Evolutionary conservation across 768 basidiomycete species (phyloP).

Genomic region (Phylloporus sp.): DNA sequence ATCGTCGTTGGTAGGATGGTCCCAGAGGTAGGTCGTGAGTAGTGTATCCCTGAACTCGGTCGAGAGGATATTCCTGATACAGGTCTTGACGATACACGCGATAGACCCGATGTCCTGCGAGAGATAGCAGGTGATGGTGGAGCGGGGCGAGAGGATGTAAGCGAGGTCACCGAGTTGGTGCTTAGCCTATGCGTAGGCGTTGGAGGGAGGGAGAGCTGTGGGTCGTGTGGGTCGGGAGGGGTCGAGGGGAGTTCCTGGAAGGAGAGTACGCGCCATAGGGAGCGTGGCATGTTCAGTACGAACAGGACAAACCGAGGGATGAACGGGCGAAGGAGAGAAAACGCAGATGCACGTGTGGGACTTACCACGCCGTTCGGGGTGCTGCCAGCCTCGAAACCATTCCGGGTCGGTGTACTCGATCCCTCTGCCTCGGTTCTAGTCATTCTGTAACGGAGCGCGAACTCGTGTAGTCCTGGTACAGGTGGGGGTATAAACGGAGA

Average conservation of each 20-base stretch:
- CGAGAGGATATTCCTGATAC: constrained; percentile 18
- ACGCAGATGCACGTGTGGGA: constrained; percentile 8
- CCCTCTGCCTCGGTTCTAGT: constrained; percentile 1
- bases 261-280: constrained; percentile 23
- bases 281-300: constrained; percentile 29
- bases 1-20: neutral
- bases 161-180: constrained; percentile 18
- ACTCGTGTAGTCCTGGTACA: neutral
- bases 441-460: constrained; percentile 11
- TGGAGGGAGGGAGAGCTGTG: neutral
- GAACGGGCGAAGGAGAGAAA: constrained; percentile 21
- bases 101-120: constrained; percentile 36
- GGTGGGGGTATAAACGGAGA: neutral
- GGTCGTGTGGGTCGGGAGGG: neutral
- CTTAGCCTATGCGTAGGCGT: neutral
- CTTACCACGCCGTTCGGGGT: constrained; percentile 17
- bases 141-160: constrained; percentile 52
- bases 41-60: constrained; percentile 9
- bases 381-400: neutral
- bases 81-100: constrained; percentile 25
- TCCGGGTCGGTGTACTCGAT: neutral
- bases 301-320: constrained; percentile 24
- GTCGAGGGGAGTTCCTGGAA: constrained; percentile 25
- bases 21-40: constrained; percentile 13
- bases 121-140: constrained; percentile 57